These are phyloP conservation scores for Cyberlindnera mississippiensis DNA, from an alignment of 805 yeast genomes.

Conservation along the genomic window DNA sequence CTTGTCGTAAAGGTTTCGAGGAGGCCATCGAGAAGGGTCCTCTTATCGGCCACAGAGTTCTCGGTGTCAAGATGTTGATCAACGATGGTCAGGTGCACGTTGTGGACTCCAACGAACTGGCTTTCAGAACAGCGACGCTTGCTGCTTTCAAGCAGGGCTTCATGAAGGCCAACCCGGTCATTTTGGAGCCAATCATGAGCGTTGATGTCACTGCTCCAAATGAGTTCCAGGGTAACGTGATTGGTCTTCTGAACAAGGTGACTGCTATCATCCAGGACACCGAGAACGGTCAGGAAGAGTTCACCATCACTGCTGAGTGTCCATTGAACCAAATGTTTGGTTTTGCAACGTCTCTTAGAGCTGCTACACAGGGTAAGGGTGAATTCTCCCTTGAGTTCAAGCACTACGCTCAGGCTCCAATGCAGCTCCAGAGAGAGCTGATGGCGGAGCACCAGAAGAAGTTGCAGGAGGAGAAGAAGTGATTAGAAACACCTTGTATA, in stretches of 20 bases:
- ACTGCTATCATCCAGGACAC: conserved; percentile 93
- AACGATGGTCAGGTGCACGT: conserved; percentile 97
- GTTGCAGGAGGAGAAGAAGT: conserved; percentile 21
- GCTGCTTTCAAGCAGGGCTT: conserved; percentile 93
- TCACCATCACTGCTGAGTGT: conserved; percentile 90
- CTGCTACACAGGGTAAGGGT: conserved; percentile 98
- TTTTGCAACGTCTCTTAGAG: conserved; percentile 91
- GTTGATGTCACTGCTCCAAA: conserved; percentile 91
- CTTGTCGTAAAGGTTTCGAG: conserved; percentile 93
- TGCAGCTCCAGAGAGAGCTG: conserved; percentile 85
- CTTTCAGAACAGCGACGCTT: conserved; percentile 89
- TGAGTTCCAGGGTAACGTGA: conserved; percentile 93
- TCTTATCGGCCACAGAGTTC: conserved; percentile 86
- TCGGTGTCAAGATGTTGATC: conserved; percentile 89
- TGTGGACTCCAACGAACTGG: conserved; percentile 94
- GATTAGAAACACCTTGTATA: too few relatives aligned
- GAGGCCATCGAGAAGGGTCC: conserved; percentile 97
- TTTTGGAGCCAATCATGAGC: conserved; percentile 94
- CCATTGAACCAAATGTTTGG: conserved; percentile 97
- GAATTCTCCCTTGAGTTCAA: conserved; percentile 94
- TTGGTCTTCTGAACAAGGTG: conserved; percentile 86
- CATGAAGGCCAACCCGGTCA: conserved; percentile 75
- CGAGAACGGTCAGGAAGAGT: conserved; percentile 91
- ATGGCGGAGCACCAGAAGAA: conserved; percentile 76
- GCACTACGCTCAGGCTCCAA: conserved; percentile 85